Percentiles rank a stretch among this genome's conserved stretches.
These are phyloP conservation scores for Ogataea degrootiae DNA, from an alignment of 805 yeast species.

Conservation along the genomic window DNA sequence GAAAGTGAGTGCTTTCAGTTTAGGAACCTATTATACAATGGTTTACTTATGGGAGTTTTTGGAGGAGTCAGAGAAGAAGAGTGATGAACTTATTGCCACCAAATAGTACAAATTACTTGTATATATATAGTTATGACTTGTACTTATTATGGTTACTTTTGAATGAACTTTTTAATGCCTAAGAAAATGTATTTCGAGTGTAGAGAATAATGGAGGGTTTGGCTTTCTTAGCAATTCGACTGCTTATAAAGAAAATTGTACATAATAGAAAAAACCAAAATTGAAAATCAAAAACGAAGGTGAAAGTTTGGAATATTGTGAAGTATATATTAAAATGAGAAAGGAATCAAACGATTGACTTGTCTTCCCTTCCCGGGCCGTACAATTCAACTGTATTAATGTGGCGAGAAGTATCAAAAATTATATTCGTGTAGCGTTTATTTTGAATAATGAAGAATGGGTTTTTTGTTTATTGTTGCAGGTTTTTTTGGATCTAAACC, in stretches of 20 bases:
- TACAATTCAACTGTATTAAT: slow-evolving; percentile 6
- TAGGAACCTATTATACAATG: slow-evolving; percentile 43
- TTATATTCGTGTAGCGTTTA: background rate
- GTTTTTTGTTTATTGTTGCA: background rate
- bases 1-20: slow-evolving; percentile 40
- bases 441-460: background rate
- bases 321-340: background rate
- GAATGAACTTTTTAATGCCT: too few species aligned
- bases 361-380: background rate
- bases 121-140: too few species aligned
- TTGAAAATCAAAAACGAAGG: background rate
- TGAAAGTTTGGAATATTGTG: background rate
- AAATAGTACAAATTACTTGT: too few species aligned
- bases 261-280: background rate
- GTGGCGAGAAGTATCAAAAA: background rate
- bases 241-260: background rate
- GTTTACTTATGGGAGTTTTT: slow-evolving; percentile 40
- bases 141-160: too few species aligned
- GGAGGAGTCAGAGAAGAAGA: slow-evolving; percentile 25
- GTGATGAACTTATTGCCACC: background rate
- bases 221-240: slow-evolving; percentile 5
- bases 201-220: too few species aligned
- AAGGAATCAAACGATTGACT: too few species aligned
- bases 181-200: too few species aligned
- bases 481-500: slow-evolving; percentile 1